A percentile compares a stretch with the other conserved stretches of the same genome.
Conservation (phyloP, 306 rosid genomes). For the Sphenostylis stenocarpa region DNA sequence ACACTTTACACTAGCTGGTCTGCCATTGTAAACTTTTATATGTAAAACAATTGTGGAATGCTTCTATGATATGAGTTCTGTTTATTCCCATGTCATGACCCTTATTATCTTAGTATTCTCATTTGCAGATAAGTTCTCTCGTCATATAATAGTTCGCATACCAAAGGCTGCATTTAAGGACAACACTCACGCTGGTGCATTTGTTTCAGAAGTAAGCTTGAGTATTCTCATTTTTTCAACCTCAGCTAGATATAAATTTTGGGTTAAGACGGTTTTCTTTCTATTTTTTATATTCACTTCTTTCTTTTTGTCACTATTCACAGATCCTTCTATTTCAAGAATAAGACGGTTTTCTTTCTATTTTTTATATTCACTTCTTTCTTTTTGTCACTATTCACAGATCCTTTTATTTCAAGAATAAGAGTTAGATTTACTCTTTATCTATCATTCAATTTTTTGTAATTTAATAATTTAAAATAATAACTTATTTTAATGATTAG, state of each 20-base stretch:
- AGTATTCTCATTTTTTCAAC: conserved; percentile 17
- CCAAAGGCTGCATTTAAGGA: conserved; percentile 87
- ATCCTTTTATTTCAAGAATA: too few species aligned
- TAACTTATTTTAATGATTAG: too few species aligned
- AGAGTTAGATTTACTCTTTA: too few species aligned
- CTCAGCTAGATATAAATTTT: conserved; percentile 12
- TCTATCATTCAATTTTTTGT: too few species aligned
- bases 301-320: not conserved
- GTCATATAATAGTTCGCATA: conserved; percentile 76
- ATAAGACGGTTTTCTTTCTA: too few species aligned
- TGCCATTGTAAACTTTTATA: not conserved
- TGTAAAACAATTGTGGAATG: not conserved
- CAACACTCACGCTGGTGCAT: conserved; percentile 88
- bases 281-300: conserved; percentile 8
- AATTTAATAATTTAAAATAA: too few species aligned
- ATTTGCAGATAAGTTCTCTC: conserved; percentile 84
- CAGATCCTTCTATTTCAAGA: too few species aligned
- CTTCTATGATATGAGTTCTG: not conserved
- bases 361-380: too few species aligned
- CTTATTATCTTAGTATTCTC: conserved; percentile 25
- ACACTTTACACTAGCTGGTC: not conserved
- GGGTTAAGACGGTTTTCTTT: conserved; percentile 8
- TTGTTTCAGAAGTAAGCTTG: conserved; percentile 86
- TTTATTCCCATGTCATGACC: conserved; percentile 21
- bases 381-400: too few species aligned